Evolutionary conservation across 805 yeast genomes (phyloP), one percentile per base, ranked within the genome.

Genomic region (Wickerhamiella australiensis): DNA sequence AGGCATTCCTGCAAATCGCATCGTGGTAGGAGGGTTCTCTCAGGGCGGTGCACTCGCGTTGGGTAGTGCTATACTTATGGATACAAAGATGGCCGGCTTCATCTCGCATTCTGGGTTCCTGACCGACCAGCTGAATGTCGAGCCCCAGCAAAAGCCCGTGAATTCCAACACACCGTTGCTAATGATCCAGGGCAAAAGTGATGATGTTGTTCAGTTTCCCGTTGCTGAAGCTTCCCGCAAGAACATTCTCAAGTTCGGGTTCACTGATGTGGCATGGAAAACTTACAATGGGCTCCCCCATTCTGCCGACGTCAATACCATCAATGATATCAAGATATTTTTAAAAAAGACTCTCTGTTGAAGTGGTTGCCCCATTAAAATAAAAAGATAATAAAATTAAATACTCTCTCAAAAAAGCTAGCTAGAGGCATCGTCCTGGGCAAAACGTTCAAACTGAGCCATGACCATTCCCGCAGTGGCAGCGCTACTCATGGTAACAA

Each of bases 21-120:
- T 90, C 42, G 68, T 92, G n/a, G 70, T 92, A 51, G 97, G 97
- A 31, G 98, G 98, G 0, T 92, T 92, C 62, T 82, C 94, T 4
- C 98, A 90, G 66, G 98, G 98, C 50, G 94, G 85, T 44, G 87
- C 94, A 1, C 53, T 90, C 9, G 67, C 92, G 0, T 67, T 84
- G 51, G 60, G 59, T 15, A 53, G 63, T 5, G 56, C 63, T 2
- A 37, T 58, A 15, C 54, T 60, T 3, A 41, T 53, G 5, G 56
- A 60, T 27, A 61, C 67, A 48, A 82, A 82, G 58, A 67, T 88
- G 20, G 97, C 83, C 9, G 97, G 95, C 1, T 71, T 84, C 26
- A 64, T 87, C 21, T 76, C 79, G 0, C 66, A 88, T 45, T 84
- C 95, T 0, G 96, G 96, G 0, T 85, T 85, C 59, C 67, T 78